Base-by-base conservation (phyloP, 106 monocot species). In the Ottelia alismoides region DNA sequence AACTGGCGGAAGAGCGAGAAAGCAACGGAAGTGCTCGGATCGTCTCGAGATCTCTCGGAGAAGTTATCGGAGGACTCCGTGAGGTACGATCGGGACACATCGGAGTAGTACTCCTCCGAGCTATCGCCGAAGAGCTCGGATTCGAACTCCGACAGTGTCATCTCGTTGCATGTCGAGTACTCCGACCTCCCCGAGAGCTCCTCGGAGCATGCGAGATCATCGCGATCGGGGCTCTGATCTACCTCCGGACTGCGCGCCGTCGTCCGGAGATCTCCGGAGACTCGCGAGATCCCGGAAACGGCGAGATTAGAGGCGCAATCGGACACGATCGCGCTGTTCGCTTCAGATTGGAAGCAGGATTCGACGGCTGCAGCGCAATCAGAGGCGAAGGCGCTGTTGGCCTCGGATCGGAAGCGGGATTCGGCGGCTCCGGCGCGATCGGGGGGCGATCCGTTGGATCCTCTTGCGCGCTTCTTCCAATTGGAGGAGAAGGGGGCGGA, bases 121-220 rank as follows among this genome's bases (percentile, higher is more conserved):
- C 45, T 60, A 16, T 28, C 28, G 21, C 30, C 20, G 30, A 74
- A 62, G 43, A 73, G 18, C 18, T 74, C 73, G 6, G 65, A 63
- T 18, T 73, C 72, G 18, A 65, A 35, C 28, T 76, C 76, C 17
- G 76, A 76, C 0, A 71, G 48, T 27, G 70, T 64, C 32, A 55
- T 52, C 63, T 68, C 72, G 25, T 78, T 68, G 52, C 61, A 71
- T 21, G 61, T 63, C 18, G 74, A 75, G 65, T 65, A 63, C 25
- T 55, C 67, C 16, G 55, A 45, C 5, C 23, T 54, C 1, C 47
- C 40, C 1, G 72, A 55, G 59, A 85, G 48, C 51, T 64, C 23
- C 67, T 85, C 85, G 0, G 72, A 70, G 60, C 85, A 85, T 1
- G 70, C 69, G 2, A 85, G 75, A 51, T 73, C 70, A 18, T 65